phyloP scores from a whole-genome alignment of 2,329 filamentous ascomycete species.

The Geosmithia putterillii region DNA sequence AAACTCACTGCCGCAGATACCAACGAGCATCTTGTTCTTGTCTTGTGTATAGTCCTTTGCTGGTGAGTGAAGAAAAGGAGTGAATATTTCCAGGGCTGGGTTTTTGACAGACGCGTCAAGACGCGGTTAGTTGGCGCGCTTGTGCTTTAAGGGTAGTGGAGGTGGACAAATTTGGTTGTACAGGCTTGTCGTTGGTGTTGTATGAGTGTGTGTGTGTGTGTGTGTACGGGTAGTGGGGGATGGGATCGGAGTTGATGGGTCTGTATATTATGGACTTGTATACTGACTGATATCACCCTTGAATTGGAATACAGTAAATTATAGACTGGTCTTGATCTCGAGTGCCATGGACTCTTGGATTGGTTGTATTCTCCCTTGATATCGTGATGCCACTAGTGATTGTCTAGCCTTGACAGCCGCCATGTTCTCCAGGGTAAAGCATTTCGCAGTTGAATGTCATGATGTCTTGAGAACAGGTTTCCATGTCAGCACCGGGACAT shows the following conservation, averaged over 20 bases:
- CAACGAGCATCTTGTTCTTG: constrained; percentile 61
- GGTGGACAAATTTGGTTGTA: neutral
- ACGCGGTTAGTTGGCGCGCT: neutral
- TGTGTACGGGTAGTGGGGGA: too few relatives aligned
- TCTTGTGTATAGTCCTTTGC: neutral
- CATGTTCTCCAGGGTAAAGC: neutral
- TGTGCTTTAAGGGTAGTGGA: neutral
- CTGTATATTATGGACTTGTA: too few relatives aligned
- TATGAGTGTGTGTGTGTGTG: too few relatives aligned
- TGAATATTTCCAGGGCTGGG: too few relatives aligned
- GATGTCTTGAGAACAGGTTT: too few relatives aligned
- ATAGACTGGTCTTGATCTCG: neutral
- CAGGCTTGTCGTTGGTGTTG: too few relatives aligned
- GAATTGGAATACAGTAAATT: too few relatives aligned
- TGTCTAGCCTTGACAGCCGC: neutral
- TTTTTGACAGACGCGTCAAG: neutral
- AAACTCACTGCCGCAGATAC: constrained; percentile 56
- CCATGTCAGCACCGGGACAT: too few relatives aligned
- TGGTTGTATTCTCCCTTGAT: neutral
- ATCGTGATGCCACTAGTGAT: neutral
- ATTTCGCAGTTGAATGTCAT: too few relatives aligned
- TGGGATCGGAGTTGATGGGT: too few relatives aligned
- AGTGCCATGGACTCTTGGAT: neutral
- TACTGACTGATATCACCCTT: too few relatives aligned
- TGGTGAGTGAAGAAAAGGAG: too few relatives aligned